Conservation (phyloP, 225 moss, liverwort and hornwort species). For the Ulota crispa region DNA sequence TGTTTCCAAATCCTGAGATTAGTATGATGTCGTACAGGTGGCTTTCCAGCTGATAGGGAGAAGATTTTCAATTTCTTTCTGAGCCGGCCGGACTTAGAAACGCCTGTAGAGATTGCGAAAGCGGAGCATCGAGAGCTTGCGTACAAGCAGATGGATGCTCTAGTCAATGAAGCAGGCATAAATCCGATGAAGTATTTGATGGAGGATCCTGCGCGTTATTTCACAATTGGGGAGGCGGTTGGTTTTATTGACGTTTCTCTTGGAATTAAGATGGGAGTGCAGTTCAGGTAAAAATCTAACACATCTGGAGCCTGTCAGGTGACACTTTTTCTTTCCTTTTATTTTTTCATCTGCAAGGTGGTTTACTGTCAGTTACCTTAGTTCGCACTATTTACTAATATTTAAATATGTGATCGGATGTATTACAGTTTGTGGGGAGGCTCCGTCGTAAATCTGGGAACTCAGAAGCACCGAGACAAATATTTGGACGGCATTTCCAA, state of each 20-base stretch:
- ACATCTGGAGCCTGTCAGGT: background rate
- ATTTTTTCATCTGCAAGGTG: slow-evolving; percentile 1
- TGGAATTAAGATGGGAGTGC: slow-evolving; percentile 76
- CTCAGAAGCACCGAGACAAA: slow-evolving; percentile 74
- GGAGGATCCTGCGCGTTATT: slow-evolving; percentile 73
- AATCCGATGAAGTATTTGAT: slow-evolving; percentile 69
- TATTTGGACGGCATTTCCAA: slow-evolving; percentile 72
- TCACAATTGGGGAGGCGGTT: slow-evolving; percentile 65
- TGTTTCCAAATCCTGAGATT: slow-evolving; percentile 18
- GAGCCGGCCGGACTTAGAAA: slow-evolving; percentile 66
- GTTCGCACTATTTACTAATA: background rate
- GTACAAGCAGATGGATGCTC: slow-evolving; percentile 61
- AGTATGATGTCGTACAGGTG: slow-evolving; percentile 42
- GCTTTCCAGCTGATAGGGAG: slow-evolving; percentile 65
- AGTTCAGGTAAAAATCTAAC: slow-evolving; percentile 56
- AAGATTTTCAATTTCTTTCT: slow-evolving; percentile 66
- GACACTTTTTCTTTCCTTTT: background rate
- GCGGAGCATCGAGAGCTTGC: slow-evolving; percentile 72
- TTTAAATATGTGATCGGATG: slow-evolving; percentile 16
- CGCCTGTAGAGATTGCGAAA: slow-evolving; percentile 74
- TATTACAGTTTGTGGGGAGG: slow-evolving; percentile 77
- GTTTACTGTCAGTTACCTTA: background rate
- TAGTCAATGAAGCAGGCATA: slow-evolving; percentile 68
- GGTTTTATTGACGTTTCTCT: slow-evolving; percentile 81
- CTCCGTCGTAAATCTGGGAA: slow-evolving; percentile 70